Evolutionary conservation across 1,139 yeast genomes (phyloP), one percentile per base, ranked within the genome.

Genomic region (Suhomyces terraborum): DNA sequence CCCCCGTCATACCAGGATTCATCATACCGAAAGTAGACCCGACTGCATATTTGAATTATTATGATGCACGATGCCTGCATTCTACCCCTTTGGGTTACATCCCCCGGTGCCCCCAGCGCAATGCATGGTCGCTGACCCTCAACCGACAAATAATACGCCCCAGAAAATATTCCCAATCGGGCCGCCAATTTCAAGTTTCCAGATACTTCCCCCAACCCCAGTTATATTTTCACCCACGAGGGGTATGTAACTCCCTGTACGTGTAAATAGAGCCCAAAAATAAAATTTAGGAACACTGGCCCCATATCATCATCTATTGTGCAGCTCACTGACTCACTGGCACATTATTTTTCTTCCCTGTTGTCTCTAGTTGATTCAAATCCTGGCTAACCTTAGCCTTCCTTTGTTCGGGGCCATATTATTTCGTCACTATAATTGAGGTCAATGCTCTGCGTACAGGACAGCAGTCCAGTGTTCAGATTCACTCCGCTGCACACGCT

Each of bases 101-200:
- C 27, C 27, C 13, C 27, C 27, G 27, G 27, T 24, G 16, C 27
- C 27, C 27, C 27, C 27, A n/a, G 16, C 16, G 27, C 27, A 24
- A 35, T 36, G 39, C 39, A 30, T 12, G 24, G 34, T 33, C 34
- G 39, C 34, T 36, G 39, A 36, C 39, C 21, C 21, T 20, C 32
- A n/a, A 14, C 23, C 18, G 29, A 16, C 22, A 14, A 31, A 32
- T 32, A 32, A 32, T 22, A 32, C 18, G 8, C 4, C 23, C 7
- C 22, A 31, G 19, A 35, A 24, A 30, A 31, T 35, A 26, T 21
- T 22, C 44, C 38, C 28, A 37, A 33, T 26, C 18, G 23, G 41
- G 44, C 28, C 22, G 25, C 18, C 32, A 42, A 42, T 42, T 42
- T 38, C 42, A 42, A 32, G 42, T 35, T 31, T 35, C 18, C 9